phyloP scores from a whole-genome alignment of 257 asterid species.

The Solanum sejunctum region DNA sequence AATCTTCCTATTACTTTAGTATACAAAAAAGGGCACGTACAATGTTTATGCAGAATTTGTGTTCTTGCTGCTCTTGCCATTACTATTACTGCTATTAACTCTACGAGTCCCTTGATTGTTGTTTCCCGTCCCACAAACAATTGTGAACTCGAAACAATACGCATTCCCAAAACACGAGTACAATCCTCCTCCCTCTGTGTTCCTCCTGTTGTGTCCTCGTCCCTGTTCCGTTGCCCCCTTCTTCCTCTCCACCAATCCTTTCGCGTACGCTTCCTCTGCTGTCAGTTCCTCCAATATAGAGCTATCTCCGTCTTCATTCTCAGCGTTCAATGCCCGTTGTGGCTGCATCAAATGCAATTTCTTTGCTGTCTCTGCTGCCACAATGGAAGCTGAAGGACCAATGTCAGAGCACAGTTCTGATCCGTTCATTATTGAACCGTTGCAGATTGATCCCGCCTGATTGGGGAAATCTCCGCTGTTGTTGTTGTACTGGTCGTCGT shows the following conservation, averaged over 20 bases:
- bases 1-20: neutral
- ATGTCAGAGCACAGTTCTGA: constrained; percentile 73
- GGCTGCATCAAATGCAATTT: constrained; percentile 10
- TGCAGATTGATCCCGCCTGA: constrained; percentile 15
- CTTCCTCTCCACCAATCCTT: constrained; percentile 30
- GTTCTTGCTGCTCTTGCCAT: constrained; percentile 17
- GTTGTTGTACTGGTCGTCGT: too few species aligned
- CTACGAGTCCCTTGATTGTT: neutral
- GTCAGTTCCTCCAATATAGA: constrained; percentile 53
- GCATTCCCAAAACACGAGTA: constrained; percentile 53
- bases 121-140: constrained; percentile 45
- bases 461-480: constrained; percentile 18
- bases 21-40: neutral
- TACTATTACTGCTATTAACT: constrained; percentile 1
- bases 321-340: neutral
- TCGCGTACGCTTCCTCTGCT: constrained; percentile 42
- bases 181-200: constrained; percentile 30
- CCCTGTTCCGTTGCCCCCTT: neutral
- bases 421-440: constrained; percentile 17
- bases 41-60: constrained; percentile 16
- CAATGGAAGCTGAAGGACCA: constrained; percentile 83
- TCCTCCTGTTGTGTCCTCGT: constrained; percentile 11
- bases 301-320: constrained; percentile 15
- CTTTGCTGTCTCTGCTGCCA: constrained; percentile 64
- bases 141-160: constrained; percentile 52